Evolutionary conservation across 306 rosid genomes (phyloP).

Genomic region (Arachis hypogaea): DNA sequence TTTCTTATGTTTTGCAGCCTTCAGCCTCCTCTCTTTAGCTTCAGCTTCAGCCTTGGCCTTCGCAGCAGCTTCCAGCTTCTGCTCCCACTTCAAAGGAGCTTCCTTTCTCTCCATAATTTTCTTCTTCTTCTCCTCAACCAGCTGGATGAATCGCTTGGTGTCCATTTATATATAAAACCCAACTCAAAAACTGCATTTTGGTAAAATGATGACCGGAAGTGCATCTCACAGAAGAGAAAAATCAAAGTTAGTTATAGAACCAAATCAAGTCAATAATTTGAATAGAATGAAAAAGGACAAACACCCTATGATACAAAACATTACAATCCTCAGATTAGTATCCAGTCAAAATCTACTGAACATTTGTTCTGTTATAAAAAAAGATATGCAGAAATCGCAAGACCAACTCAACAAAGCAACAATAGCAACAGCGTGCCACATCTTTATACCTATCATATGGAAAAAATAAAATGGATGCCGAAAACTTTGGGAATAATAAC

Average conservation of each 20-base stretch:
- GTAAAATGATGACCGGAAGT: conserved; percentile 86
- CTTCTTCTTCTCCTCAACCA: conserved; percentile 94
- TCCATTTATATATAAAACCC: conserved; percentile 74
- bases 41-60: conserved; percentile 79
- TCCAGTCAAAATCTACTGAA: neutral
- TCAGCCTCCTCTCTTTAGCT: conserved; percentile 67
- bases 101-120: conserved; percentile 89
- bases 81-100: conserved; percentile 97
- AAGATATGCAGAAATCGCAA: too few relatives aligned
- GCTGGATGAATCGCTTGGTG: conserved; percentile 77
- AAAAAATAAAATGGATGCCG: neutral
- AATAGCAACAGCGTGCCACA: neutral
- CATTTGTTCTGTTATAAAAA: neutral
- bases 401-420: neutral
- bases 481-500: neutral
- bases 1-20: conserved; percentile 68
- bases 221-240: conserved; percentile 99
- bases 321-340: neutral
- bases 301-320: neutral
- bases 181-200: conserved; percentile 82
- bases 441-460: neutral
- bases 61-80: conserved; percentile 85
- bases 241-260: conserved; percentile 77
- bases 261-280: conserved; percentile 25
- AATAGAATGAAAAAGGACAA: neutral